Base-by-base conservation (phyloP, 805 yeast genomes). In the Saturnispora saitoi region DNA sequence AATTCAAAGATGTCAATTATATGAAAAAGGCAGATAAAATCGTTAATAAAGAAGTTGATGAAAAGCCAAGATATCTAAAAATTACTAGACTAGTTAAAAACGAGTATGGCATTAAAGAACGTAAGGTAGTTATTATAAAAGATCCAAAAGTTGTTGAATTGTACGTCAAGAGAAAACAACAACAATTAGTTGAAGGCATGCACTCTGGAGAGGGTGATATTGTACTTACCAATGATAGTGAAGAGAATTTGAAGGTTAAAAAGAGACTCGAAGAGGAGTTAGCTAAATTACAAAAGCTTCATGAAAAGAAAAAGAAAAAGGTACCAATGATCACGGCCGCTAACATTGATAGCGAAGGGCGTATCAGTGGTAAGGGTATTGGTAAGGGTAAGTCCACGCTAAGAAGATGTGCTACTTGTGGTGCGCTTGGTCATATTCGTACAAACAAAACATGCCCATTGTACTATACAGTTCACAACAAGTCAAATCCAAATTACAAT, bases 351-450 rank as follows among this genome's bases (percentile, higher is more conserved):
- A 57, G 64, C 43, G 67, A 65, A 43, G 68, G 69, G 7, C 56
- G 70, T 40, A 54, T 76, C 39, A 76, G 78, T 32, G 85, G 82
- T n/a, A 81, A 80, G 56, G 85, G 86, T 22, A 77, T 77, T 38
- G 87, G 86, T 29, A 83, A 83, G 58, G 85, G 85, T 30, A 82
- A 82, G 58, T 73, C 82, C 29, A 80, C 79, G 4, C 82, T 84
- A 8, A 73, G 99, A 62, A 79, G 87, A 60, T 91, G 99, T 68
- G 90, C 95, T 3, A 83, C 93, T 0, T 91, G 99, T 73, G 98
- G 98, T 20, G 93, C 91, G 11, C 75, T 86, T 54, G 99, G 98
- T 0, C 99, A 91, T 64, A 91, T 91, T 53, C 77, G 93, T 62
- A 91, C 99, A 2, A 89, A 88, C 63, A 84, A 83, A 54, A 70